Evolutionary conservation across 2,329 filamentous ascomycete genomes (phyloP), one percentile per base, ranked within the genome.

Genomic region (Cercospora beticola): DNA sequence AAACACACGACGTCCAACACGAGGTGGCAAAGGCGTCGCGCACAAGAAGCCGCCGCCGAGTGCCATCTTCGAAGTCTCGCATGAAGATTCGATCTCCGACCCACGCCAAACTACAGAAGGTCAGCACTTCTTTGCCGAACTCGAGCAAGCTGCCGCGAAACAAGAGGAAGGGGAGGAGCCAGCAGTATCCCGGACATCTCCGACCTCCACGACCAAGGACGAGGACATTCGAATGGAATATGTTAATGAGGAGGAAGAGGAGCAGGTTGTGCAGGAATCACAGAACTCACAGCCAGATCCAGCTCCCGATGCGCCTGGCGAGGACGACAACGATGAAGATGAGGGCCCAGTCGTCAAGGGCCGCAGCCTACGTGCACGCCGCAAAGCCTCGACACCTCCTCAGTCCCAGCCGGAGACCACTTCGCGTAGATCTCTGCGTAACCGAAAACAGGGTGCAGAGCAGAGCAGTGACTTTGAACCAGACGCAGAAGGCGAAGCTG

Each of bases 391-490:
- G 46, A 76, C 75, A 31, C 72, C 73, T 30, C 75, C 76, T 23
- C 65, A 72, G 5, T 74, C 72, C 21, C 76, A 76, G 79, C 52
- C 81, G 78, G 71, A 78, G 67, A 43, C 69, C 43, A 70, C 77
- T 76, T 66, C 80, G 76, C 74, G 82, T 73, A 74, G 77, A 31
- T 82, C 80, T 33, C 81, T 83, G 62, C 77, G 78, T 66, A 81
- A 73, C 18, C 72, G 81, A 43, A 84, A 86, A 77, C 67, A 76
- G 31, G 76, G 79, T 70, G 72, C 79, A 62, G 84, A 88, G 60
- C 86, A 88, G 62, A 88, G 85, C 73, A 89, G 87, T 72, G 88
- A 90, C 73, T 90, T 89, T 71, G 87, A 89, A 73, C 87, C 88
- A 5, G 84, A 83, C 36, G 83, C 82, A 23, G 87, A 88, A 60